Evolutionary conservation across 345 rosid genomes (phyloP), one percentile per base, ranked within the genome.

Genomic region (Trapa incisa): DNA sequence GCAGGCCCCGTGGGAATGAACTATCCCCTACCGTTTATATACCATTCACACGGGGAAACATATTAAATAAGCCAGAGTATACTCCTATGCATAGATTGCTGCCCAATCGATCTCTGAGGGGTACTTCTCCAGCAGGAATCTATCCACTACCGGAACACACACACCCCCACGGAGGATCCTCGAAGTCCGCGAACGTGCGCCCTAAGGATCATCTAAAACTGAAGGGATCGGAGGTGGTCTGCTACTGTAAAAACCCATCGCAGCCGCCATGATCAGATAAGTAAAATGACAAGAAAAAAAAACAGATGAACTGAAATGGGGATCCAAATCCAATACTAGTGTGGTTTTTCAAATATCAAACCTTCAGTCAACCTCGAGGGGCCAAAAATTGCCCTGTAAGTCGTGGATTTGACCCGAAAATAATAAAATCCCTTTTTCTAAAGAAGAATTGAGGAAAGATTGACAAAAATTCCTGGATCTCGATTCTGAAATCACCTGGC

Each of bases 401-500:
- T 69, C 43, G 86, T 74, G 48, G 48, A 45, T 80, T 68, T 17
- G n/a, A 77, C 54, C 57, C 15, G 43, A 33, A 35, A 36, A 36
- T 1, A 7, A 0, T 8, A 29, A 37, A 22, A 22, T 22, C 29
- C 29, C 0, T 65, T 47, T 11, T 35, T 33, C 4, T 14, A 52
- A 10, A 48, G 29, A 22, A 70, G 54, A 64, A 63, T 13, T 45
- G 48, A 45, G 48, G 11, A 45, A 22, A 22, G 29, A 15, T 1
- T 42, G 42, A 29, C 22, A 22, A 22, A 15, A 69, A 61, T 56
- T 67, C 56, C 86, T 80, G 76, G 84, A 88, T 88, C 91, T 81
- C 83, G 80, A 80, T 88, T 88, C 89, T 84, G 91, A 83, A 84
- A 84, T 86, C 72, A 87, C 78, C 90, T 86, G 89, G 65, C 83